Base-by-base conservation (phyloP, 768 basidiomycete genomes). In the Clitopilus hobsonii region DNA sequence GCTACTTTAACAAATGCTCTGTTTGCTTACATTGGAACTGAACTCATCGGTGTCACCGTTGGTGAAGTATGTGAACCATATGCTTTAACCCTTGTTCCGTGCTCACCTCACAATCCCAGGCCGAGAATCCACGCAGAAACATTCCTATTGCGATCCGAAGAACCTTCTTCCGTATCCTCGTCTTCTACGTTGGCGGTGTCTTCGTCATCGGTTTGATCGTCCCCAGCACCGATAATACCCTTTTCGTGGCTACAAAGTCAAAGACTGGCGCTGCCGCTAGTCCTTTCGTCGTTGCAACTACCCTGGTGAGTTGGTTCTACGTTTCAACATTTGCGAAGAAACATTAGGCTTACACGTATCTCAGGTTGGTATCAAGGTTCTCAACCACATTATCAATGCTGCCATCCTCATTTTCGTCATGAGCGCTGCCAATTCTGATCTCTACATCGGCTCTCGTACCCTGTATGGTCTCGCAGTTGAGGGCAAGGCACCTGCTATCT, bases 11-110 rank as follows among this genome's bases (percentile, higher is more conserved):
- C 82, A 48, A 90, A 85, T 58, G 88, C 85, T 23, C 73, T 87
- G 3, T 90, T 91, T 69, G 84, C 87, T 13, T 85, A 80, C 65
- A 81, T 85, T 55, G 86, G 88, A 26, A 92, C 88, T 18, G 89
- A 92, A 67, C 74, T 89, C 16, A 83, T 92, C 56, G 88, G 88
- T 63, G 82, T 77, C 3, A 78, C 77, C 30, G 77, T 79, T n/a
- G 77, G 77, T 61, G 77, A 79, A 62, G 72, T 74, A 54, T 48
- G 51, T 27, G 24, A 10, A 14, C 24, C 16, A 11, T 11, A 27
- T 36, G 32, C 4, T 4, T 41, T 29, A 5, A 26, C 16, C 14
- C 23, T 3, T 55, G 38, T 2, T 55, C 47, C 10, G 51, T 50
- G 22, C 14, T 5, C 28, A 52, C 24, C 30, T 24, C 58, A 51